Conservation (phyloP, 2,329 filamentous ascomycete genomes). For the Fusarium humuli region DNA sequence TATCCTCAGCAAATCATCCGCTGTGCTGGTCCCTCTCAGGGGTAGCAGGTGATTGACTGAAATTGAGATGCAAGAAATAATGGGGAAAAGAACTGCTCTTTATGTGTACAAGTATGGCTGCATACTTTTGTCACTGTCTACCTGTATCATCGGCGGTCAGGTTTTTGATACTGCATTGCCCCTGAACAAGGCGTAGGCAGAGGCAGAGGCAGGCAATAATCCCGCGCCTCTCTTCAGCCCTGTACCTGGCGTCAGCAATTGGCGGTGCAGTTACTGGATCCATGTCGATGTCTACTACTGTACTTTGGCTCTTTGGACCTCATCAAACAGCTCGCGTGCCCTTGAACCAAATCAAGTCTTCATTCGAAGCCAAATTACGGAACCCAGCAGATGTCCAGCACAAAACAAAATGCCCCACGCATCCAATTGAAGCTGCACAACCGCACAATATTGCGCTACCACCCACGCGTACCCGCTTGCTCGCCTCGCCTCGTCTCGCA, state of each 20-base stretch:
- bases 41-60: background rate
- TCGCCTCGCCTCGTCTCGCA: slow-evolving; percentile 30
- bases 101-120: background rate
- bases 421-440: slow-evolving; percentile 12
- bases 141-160: background rate
- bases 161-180: background rate
- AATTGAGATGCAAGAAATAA: background rate
- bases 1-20: slow-evolving; percentile 27
- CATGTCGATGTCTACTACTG: slow-evolving; percentile 6
- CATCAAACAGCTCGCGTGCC: slow-evolving; percentile 33
- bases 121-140: background rate
- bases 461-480: slow-evolving; percentile 31
- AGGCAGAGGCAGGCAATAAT: slow-evolving; percentile 18
- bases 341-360: slow-evolving; percentile 33
- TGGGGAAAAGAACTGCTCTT: background rate
- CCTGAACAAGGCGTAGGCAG: slow-evolving; percentile 14
- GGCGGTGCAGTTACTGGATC: slow-evolving; percentile 16
- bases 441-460: slow-evolving; percentile 16
- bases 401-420: slow-evolving; percentile 29
- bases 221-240: slow-evolving; percentile 33
- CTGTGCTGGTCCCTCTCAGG: background rate
- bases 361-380: slow-evolving; percentile 23
- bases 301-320: slow-evolving; percentile 4
- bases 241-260: slow-evolving; percentile 24
- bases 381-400: slow-evolving; percentile 22